phyloP scores from a whole-genome alignment of 176 grass and related monocot species.

The Bolboschoenus planiculmis region DNA sequence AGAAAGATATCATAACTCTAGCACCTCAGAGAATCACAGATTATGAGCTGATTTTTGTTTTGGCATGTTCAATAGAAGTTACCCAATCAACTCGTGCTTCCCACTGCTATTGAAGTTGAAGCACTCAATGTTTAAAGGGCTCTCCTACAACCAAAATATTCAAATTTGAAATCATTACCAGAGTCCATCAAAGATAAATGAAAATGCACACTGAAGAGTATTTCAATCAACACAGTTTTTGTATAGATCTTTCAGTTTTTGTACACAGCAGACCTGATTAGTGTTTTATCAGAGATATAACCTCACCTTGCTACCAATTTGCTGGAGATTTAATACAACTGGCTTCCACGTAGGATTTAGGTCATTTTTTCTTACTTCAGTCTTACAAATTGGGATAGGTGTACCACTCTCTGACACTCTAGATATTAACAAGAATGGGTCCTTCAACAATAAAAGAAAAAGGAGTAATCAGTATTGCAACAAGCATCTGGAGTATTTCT shows the following conservation, averaged over 20 bases:
- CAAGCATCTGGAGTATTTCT: slow-evolving; percentile 10
- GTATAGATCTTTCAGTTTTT: slow-evolving; percentile 1
- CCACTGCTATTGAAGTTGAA: slow-evolving; percentile 92
- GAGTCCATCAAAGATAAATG: neutral
- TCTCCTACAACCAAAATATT: slow-evolving; percentile 79
- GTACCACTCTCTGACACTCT: slow-evolving; percentile 67
- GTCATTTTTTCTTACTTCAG: slow-evolving; percentile 99
- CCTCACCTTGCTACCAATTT: slow-evolving; percentile 83
- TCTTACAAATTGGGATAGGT: slow-evolving; percentile 91
- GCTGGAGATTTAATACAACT: slow-evolving; percentile 83
- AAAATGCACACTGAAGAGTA: neutral
- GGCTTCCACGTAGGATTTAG: slow-evolving; percentile 93
- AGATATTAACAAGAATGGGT: slow-evolving; percentile 94
- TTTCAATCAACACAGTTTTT: neutral
- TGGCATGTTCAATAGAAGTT: slow-evolving; percentile 34
- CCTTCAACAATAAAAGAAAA: slow-evolving; percentile 44
- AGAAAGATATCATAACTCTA: slow-evolving; percentile 38
- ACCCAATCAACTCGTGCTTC: slow-evolving; percentile 96
- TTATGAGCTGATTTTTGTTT: slow-evolving; percentile 34
- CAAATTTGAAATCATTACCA: slow-evolving; percentile 6
- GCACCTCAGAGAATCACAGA: slow-evolving; percentile 41
- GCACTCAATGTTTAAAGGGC: slow-evolving; percentile 81
- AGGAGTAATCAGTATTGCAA: slow-evolving; percentile 24
- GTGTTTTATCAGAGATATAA: neutral
- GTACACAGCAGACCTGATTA: neutral